Evolutionary conservation across 306 rosid species (phyloP).

Genomic region (Quercus gilva): DNA sequence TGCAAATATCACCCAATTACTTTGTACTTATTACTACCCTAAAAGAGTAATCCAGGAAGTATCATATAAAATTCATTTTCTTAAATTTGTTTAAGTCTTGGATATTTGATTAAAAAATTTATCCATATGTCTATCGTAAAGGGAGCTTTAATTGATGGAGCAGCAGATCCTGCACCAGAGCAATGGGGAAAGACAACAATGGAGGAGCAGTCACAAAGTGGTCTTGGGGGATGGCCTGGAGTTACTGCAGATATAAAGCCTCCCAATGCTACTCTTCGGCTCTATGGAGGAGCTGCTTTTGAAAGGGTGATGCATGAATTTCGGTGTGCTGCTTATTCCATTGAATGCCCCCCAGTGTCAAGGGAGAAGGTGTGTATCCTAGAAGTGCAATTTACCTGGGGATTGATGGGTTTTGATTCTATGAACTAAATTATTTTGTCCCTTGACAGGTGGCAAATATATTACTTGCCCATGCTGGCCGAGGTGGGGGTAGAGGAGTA

Average conservation of each 20-base stretch:
- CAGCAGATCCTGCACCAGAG: constrained; percentile 98
- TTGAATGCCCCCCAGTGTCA: constrained; percentile 88
- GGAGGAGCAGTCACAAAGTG: constrained; percentile 81
- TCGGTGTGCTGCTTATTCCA: constrained; percentile 92
- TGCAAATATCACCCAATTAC: background rate
- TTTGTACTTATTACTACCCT: background rate
- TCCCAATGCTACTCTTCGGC: constrained; percentile 86
- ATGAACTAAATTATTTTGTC: constrained; percentile 14
- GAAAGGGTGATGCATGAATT: constrained; percentile 96
- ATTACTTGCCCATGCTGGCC: constrained; percentile 92
- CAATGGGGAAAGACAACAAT: constrained; percentile 91
- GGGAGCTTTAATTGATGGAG: constrained; percentile 93
- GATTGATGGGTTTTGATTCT: background rate
- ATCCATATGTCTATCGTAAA: constrained; percentile 28
- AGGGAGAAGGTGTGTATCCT: constrained; percentile 76
- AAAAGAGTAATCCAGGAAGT: background rate
- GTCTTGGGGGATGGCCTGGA: constrained; percentile 94
- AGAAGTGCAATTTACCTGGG: background rate
- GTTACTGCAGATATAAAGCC: constrained; percentile 63
- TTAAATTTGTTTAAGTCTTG: background rate
- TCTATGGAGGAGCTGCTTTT: constrained; percentile 98
- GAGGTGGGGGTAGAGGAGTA: constrained; percentile 83
- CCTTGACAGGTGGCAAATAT: constrained; percentile 86
- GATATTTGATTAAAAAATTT: background rate
- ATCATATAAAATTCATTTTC: background rate